Base-by-base conservation (phyloP, 2,329 filamentous ascomycete species). In the Coniochaeta pulveracea region DNA sequence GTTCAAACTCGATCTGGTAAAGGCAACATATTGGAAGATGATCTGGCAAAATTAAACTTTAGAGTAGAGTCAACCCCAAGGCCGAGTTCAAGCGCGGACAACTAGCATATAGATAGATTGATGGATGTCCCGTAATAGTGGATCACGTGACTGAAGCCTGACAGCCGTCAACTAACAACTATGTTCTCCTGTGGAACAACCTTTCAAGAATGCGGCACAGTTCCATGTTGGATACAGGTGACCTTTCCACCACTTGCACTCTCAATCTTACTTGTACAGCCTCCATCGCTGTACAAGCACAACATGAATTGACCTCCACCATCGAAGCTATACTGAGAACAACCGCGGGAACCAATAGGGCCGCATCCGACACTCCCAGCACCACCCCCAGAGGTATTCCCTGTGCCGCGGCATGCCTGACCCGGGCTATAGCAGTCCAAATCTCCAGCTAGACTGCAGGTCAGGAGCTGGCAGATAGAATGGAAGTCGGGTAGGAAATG, bases 241-340 rank as follows among this genome's bases (percentile, higher is more conserved):
- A 26, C 25, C 25, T 26, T 26, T 26, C 25, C 25, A 26, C n/a
- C 25, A 26, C 17, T 15, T 12, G 17, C 25, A 26, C 25, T 26
- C 25, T 26, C 25, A 26, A 7, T 7, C 10, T 7, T 15, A 7
- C 17, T 6, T 26, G n/a, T 26, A 26, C 25, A 26, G 14, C 25
- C 25, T 26, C 25, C 25, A 26, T 26, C 25, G 25, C 25, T 26
- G n/a, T 12, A 26, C 25, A 26, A 26, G 25, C 25, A 26, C 11
- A 26, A 7, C 25, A 15, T 26, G 25, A 26, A 26, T 14, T 26
- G 25, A 26, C 25, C 25, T 14, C 25, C 25, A 4, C 25, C 25
- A 26, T 26, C n/a, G 25, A 26, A 26, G 25, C 25, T 14, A 26
- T 26, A 26, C 24, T n/a, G n/a, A n/a, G n/a, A n/a, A n/a, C n/a